Conservation (phyloP, 495 filamentous ascomycete genomes). For the Podospora conica region DNA sequence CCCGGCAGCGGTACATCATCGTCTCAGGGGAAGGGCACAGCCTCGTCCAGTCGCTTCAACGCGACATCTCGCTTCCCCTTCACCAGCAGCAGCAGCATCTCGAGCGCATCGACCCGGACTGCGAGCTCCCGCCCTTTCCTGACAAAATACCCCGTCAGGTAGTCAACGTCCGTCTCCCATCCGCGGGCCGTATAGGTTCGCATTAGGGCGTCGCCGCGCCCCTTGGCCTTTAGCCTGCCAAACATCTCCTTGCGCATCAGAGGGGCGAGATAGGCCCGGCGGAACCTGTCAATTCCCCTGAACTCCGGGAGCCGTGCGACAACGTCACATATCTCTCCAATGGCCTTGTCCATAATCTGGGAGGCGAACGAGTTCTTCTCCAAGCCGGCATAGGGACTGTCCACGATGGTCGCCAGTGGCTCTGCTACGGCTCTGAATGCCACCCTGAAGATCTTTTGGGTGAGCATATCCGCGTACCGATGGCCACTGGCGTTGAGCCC, state of each 20-base stretch:
- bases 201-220: constrained; percentile 57
- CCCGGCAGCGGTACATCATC: neutral
- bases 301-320: constrained; percentile 51
- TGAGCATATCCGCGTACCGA: constrained; percentile 24
- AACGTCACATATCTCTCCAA: constrained; percentile 43
- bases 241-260: constrained; percentile 41
- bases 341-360: constrained; percentile 59
- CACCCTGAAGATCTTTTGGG: constrained; percentile 62
- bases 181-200: constrained; percentile 50
- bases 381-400: constrained; percentile 65
- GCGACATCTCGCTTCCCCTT: constrained; percentile 29
- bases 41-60: constrained; percentile 11
- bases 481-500: constrained; percentile 26
- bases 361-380: constrained; percentile 55
- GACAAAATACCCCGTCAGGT: constrained; percentile 77
- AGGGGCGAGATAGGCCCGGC: constrained; percentile 48
- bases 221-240: constrained; percentile 37
- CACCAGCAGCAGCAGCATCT: constrained; percentile 25
- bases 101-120: constrained; percentile 57
- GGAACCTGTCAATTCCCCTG: constrained; percentile 51
- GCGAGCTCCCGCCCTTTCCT: constrained; percentile 60
- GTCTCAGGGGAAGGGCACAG: constrained; percentile 21
- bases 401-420: constrained; percentile 66
- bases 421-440: constrained; percentile 70
- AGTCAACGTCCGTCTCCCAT: constrained; percentile 65